Evolutionary conservation across 495 filamentous ascomycete species (phyloP), one percentile per base, ranked within the genome.

Genomic region (Cairneyella variabilis): DNA sequence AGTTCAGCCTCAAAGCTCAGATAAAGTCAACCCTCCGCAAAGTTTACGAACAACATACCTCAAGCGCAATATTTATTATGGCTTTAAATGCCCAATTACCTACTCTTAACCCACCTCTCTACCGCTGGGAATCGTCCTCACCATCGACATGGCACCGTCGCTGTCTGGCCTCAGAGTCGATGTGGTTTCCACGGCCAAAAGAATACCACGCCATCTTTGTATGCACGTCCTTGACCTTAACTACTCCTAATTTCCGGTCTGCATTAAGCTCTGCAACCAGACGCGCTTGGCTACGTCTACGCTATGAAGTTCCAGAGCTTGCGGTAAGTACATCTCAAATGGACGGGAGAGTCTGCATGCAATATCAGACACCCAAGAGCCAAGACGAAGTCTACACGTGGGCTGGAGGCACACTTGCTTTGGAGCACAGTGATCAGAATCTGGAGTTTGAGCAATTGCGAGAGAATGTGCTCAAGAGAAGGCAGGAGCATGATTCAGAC

Each of bases 281-380:
- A 17, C 7, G 7, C 4, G 43, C 34, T 11, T 58, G 56, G 56
- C n/a, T 12, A 7, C 9, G n/a, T 3, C 25, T 53, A 4, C 48
- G 25, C 8, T 53, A 48, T 49, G 56, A 58, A 12, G 28, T 43
- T 22, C 56, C 56, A 14, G 43, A 48, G 26, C 30, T 58, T 12
- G 11, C 1, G 23, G 12, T 49, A 14, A 48, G 20, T 3, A 14
- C 17, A 2, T 16, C 3, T 5, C 16, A 5, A 14, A 11, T 46
- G 17, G 45, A 58, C 18, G 44, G 28, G 5, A 42, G 48, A 5
- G 43, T 12, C 18, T 43, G 22, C 26, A 23, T 58, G 22, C 48
- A 27, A 20, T 48, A 40, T 38, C 4, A 49, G 21, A 18, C 21
- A 4, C 55, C 43, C n/a, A 14, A 10, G 46, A 22, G 36, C 25